Conservation (phyloP, 2,329 filamentous ascomycete species). For the Iodosphaeria phyllophila region DNA sequence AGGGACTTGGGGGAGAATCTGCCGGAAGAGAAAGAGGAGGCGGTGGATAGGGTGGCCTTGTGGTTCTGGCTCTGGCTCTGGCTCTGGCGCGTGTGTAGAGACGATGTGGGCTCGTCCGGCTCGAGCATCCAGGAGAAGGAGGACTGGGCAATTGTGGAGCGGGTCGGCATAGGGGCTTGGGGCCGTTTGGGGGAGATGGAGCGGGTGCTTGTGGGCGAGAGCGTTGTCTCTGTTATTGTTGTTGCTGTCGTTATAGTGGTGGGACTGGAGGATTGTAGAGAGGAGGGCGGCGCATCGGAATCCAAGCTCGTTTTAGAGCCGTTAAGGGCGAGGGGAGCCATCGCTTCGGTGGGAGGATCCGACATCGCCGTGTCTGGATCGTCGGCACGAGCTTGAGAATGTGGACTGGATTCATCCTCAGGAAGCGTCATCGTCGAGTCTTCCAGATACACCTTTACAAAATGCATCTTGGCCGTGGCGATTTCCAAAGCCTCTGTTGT, state of each 20-base stretch:
- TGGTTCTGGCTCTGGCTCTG: constrained; percentile 2
- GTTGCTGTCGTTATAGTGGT: too few relatives aligned
- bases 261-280: too few relatives aligned
- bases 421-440: constrained; percentile 35
- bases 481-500: constrained; percentile 35
- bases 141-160: constrained; percentile 52
- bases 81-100: constrained; percentile 1
- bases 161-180: constrained; percentile 31
- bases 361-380: neutral
- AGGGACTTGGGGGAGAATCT: too few relatives aligned
- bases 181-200: constrained; percentile 11
- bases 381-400: constrained; percentile 1
- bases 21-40: constrained; percentile 7
- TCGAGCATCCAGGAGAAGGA: constrained; percentile 69
- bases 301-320: too few relatives aligned
- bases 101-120: constrained; percentile 21
- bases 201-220: constrained; percentile 6
- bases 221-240: too few relatives aligned
- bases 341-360: neutral
- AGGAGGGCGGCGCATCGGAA: constrained; percentile 8
- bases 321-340: neutral
- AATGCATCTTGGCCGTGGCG: constrained; percentile 42
- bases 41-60: constrained; percentile 6
- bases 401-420: constrained; percentile 11
- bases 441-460: constrained; percentile 42